Evolutionary conservation across 371 early-diverging fungal species (phyloP), one percentile per base, ranked within the genome.

Genomic region (Lichtheimia ornata): DNA sequence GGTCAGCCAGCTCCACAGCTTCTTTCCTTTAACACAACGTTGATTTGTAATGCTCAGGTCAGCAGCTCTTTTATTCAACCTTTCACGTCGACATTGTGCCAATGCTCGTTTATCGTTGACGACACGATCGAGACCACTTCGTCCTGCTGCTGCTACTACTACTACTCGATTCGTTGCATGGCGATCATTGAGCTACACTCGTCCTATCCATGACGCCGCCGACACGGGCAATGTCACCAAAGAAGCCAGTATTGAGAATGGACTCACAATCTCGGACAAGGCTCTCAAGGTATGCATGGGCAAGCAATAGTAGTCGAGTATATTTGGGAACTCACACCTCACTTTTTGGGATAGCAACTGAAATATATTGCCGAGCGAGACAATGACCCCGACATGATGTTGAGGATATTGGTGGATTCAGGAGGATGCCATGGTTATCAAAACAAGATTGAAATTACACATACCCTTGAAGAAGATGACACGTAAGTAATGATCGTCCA

Each of bases 371-470:
- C 86, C 42, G 41, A 58, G 44, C 71, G 84, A 50, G 85, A 88
- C 45, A 81, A 84, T n/a, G 84, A 86, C 59, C 64, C 72, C 0
- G 53, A 77, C 4, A 82, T 86, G 62, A 75, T 84, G 64, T 71
- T 97, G 57, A 86, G 97, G 49, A 76, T 97, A 41, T 69, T 86
- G 11, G 95, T 97, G 22, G 97, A 97, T 62, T 91, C 95, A 11
- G 97, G 97, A 28, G 97, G 97, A 42, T 97, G 97, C 69, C 96
- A 97, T 67, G 97, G 97, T 28, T 95, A 89, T 71, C 96, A 96
- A 73, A 95, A 96, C 77, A 90, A 90, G 67, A 81, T 97, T 82
- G 92, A 93, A 56, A 79, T 97, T 58, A 90, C 91, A 1, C 83
- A 85, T 6, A 76, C 72, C 53, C 71, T 84, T 1, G 86, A 88